phyloP scores from a whole-genome alignment of 208 protist species.

The Crithidia expoeki region DNA sequence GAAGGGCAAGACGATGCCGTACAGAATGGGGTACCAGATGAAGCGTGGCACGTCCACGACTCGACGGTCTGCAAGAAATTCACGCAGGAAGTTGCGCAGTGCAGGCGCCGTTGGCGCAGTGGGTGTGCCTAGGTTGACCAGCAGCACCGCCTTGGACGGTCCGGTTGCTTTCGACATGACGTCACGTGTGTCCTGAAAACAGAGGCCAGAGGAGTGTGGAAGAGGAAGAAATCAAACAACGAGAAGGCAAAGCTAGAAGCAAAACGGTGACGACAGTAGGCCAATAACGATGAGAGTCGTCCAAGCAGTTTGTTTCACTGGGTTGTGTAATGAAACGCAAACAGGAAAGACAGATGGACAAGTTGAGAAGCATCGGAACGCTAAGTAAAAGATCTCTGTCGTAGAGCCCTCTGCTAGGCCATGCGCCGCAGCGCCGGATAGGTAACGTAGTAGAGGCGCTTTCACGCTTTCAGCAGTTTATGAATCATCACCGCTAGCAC shows the following conservation, averaged over 20 bases:
- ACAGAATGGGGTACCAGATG: slow-evolving; percentile 55
- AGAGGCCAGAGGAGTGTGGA: slow-evolving; percentile 6
- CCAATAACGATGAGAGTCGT: too few relatives aligned
- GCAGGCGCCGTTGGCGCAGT: slow-evolving; percentile 22
- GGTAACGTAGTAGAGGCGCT: too few relatives aligned
- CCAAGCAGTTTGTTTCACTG: too few relatives aligned
- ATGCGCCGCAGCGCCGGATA: too few relatives aligned
- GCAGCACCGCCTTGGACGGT: slow-evolving; percentile 36
- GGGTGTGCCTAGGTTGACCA: slow-evolving; percentile 45
- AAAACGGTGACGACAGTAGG: too few relatives aligned
- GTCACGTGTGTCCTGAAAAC: not conserved
- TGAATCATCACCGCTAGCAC: too few relatives aligned
- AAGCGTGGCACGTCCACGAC: slow-evolving; percentile 46
- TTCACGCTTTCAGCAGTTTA: too few relatives aligned
- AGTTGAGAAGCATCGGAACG: too few relatives aligned
- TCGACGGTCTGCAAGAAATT: slow-evolving; percentile 48
- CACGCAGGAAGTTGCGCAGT: slow-evolving; percentile 32
- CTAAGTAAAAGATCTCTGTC: too few relatives aligned
- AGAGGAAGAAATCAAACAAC: slow-evolving; percentile 17
- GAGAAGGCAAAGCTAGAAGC: too few relatives aligned
- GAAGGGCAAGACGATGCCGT: slow-evolving; percentile 56
- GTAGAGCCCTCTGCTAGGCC: too few relatives aligned
- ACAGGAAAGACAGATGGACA: too few relatives aligned
- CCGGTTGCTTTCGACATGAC: not conserved
- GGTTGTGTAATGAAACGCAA: not conserved